Evolutionary conservation across 1,284 basidiomycete species (phyloP), one percentile per base, ranked within the genome.

Genomic region (Peniophora sp.): DNA sequence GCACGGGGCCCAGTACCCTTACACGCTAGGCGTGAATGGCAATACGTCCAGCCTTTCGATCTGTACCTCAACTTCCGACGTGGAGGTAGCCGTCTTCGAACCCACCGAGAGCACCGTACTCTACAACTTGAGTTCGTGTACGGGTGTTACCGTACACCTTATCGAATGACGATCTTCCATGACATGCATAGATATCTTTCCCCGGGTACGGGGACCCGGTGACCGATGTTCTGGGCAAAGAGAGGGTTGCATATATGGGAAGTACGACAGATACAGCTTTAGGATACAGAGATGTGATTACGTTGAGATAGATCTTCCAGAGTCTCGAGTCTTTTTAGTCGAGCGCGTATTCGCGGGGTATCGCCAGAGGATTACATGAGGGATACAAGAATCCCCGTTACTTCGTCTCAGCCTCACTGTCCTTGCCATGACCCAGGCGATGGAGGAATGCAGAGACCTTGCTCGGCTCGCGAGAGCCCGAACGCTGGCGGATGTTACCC

Each of bases 401-500:
- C 27, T 32, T 32, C 27, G 27, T 12, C 27, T 32, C 27, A 12
- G 12, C 27, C 27, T 32, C 27, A 32, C 27, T 12, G 27, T 32
- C 27, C 27, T 32, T 32, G 27, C 27, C 27, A 32, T 32, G 27
- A 6, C 27, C 27, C 27, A 32, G 27, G 27, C 39, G 39, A 22
- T 41, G 39, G 6, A 41, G n/a, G n/a, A 41, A 22, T n/a, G 39
- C 39, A n/a, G 39, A 41, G 16, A 41, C 20, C 11, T 35, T 19
- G 36, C 23, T 19, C 9, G 66, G 63, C 32, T 70, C 68, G 17
- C 70, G 69, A n/a, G 73, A 71, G 2, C 44, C 59, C 16, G 72
- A 73, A 36, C 68, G 67, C 12, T 74, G 69, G 36, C 76, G 77
- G 51, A 89, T 79, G 61, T 91, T 90, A 11, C 88, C 88, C 3